Percentiles rank a stretch among this genome's conserved stretches.
Evolutionary conservation across 306 rosid genomes (phyloP).

Genomic region (Canavalia gladiata): DNA sequence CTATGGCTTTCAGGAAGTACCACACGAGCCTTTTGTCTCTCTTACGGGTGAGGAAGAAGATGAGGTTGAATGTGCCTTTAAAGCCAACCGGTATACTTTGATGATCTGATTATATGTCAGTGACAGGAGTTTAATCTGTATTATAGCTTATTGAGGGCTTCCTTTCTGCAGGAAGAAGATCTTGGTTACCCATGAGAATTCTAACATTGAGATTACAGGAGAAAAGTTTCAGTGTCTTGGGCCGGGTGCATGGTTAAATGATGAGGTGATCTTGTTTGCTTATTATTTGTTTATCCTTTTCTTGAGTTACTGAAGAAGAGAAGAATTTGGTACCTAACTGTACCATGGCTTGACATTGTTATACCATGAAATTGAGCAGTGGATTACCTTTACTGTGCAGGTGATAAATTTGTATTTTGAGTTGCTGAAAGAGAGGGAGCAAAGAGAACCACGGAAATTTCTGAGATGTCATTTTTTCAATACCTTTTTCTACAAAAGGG

Average conservation of each 20-base stretch:
- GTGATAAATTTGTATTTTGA: conserved; percentile 92
- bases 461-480: conserved; percentile 94
- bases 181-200: conserved; percentile 77
- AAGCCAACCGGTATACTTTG: conserved; percentile 63
- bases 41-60: conserved; percentile 72
- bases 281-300: conserved; percentile 17
- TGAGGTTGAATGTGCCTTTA: conserved; percentile 66
- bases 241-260: conserved; percentile 88
- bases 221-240: conserved; percentile 78
- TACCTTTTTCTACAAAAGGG: conserved; percentile 96
- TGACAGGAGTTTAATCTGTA: conserved; percentile 30
- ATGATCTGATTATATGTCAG: conserved; percentile 39
- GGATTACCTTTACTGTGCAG: conserved; percentile 57
- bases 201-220: conserved; percentile 80
- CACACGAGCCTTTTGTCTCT: conserved; percentile 67
- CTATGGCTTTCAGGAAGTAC: conserved; percentile 65
- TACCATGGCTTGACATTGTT: conserved; percentile 34
- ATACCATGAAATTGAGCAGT: conserved; percentile 40
- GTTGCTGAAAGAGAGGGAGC: conserved; percentile 98
- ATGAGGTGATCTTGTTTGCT: conserved; percentile 73
- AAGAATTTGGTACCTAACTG: conserved; percentile 6
- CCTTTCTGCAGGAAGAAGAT: conserved; percentile 64
- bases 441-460: conserved; percentile 76
- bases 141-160: conserved; percentile 42
- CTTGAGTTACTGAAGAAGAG: conserved; percentile 27